These are phyloP conservation scores for Thuja plicata DNA, from an alignment of 83 land plant species.

Conservation along the genomic window DNA sequence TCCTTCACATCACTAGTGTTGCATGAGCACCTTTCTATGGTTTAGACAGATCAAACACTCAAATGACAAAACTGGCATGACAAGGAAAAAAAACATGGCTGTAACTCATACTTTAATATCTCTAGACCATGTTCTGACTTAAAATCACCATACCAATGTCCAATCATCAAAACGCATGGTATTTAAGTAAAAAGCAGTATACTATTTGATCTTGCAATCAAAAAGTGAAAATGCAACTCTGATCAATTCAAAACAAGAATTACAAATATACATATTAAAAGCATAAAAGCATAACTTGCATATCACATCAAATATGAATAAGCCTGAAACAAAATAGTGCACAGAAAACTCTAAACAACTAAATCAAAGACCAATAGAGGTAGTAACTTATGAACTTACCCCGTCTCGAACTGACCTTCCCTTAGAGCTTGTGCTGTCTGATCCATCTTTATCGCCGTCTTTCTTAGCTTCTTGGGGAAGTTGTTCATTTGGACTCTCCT, in stretches of 20 bases:
- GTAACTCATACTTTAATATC: neutral
- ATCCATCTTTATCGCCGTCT: constrained; percentile 6
- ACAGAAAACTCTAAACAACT: neutral
- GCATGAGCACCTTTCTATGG: neutral
- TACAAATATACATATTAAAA: neutral
- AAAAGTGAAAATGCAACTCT: neutral
- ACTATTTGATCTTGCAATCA: neutral
- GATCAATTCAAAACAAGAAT: neutral
- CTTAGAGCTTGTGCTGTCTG: constrained; percentile 1
- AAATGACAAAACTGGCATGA: neutral
- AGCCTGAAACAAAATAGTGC: neutral
- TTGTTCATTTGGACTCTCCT: constrained; percentile 3
- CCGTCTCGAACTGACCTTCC: constrained; percentile 26
- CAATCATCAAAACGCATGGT: no score
- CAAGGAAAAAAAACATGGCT: neutral
- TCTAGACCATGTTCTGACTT: neutral
- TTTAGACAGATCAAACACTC: neutral
- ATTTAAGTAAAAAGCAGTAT: neutral
- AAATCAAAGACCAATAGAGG: neutral
- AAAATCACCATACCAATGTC: neutral
- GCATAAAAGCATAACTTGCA: neutral
- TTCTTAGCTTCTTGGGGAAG: neutral
- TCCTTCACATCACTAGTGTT: neutral
- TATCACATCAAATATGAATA: neutral
- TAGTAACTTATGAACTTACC: constrained; percentile 2